A percentile compares a stretch with the other conserved stretches of the same genome.
These are phyloP conservation scores for Alternaria metachromatica DNA, from an alignment of 2,329 filamentous ascomycete species.

Conservation along the genomic window DNA sequence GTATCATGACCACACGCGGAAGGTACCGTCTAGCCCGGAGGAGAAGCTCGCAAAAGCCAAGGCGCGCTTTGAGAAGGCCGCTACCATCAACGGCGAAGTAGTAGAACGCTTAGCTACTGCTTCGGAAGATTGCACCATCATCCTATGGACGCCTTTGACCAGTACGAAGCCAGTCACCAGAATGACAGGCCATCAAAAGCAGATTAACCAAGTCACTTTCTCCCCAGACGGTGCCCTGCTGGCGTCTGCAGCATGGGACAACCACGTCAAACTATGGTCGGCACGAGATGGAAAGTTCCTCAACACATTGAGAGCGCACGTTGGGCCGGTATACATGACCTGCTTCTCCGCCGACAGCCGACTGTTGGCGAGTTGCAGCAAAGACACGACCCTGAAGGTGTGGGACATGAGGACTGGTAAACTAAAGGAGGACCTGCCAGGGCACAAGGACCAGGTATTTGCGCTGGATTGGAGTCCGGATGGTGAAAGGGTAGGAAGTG, in stretches of 20 bases:
- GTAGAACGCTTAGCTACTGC: conserved; percentile 88
- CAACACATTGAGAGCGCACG: conserved; percentile 86
- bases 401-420: conserved; percentile 91
- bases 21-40: conserved; percentile 71
- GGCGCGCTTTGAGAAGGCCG: conserved; percentile 84
- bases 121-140: conserved; percentile 95
- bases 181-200: conserved; percentile 93
- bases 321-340: conserved; percentile 89
- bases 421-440: conserved; percentile 80
- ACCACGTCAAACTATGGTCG: conserved; percentile 92
- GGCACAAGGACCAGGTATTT: conserved; percentile 92
- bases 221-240: conserved; percentile 88
- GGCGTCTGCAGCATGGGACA: conserved; percentile 90
- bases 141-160: conserved; percentile 82
- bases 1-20: conserved; percentile 81
- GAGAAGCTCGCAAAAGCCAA: conserved; percentile 77
- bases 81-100: conserved; percentile 75
- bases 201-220: conserved; percentile 94
- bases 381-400: conserved; percentile 92
- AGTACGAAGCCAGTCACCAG: conserved; percentile 86
- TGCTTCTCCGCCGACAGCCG: conserved; percentile 91
- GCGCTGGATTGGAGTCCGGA: conserved; percentile 95
- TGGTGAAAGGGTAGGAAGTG: conserved; percentile 85
- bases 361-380: conserved; percentile 84
- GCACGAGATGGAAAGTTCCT: conserved; percentile 79